A percentile compares a stretch with the other conserved stretches of the same genome.
Evolutionary conservation across 1,284 basidiomycete species (phyloP).

Genomic region (Trichosporon coremiiforme): DNA sequence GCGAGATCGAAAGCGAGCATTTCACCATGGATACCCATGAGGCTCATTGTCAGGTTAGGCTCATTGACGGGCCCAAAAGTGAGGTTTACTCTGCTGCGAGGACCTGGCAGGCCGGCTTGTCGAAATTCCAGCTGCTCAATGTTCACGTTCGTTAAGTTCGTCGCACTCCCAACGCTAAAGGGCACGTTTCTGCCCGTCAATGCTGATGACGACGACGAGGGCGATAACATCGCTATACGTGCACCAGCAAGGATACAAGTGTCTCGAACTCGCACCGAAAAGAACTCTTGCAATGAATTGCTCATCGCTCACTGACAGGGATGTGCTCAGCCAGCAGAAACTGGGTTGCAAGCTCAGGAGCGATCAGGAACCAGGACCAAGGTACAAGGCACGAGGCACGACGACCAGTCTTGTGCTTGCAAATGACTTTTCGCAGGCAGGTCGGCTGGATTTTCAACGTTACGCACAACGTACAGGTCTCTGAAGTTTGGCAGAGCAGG

Average conservation of each 20-base stretch:
- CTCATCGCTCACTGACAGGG: background rate
- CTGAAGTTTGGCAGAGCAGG: background rate
- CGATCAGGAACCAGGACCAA: constrained; percentile 16
- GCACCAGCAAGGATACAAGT: background rate
- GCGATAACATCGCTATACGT: background rate
- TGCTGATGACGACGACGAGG: background rate
- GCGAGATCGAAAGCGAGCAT: background rate
- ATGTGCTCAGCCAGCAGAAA: background rate
- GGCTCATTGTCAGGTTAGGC: background rate
- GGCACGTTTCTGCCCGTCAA: background rate
- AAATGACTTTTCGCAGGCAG: background rate
- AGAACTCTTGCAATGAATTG: background rate
- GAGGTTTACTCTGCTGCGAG: background rate
- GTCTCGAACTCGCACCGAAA: constrained; percentile 2
- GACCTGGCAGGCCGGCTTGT: too few relatives aligned
- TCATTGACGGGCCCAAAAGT: background rate
- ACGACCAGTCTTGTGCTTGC: too few relatives aligned
- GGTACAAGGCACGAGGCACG: background rate
- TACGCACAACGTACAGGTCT: background rate
- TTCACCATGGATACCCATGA: background rate
- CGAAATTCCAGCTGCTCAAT: background rate
- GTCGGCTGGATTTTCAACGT: background rate
- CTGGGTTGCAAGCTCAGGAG: background rate
- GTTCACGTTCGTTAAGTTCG: background rate
- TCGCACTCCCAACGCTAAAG: background rate